Evolutionary conservation across 257 asterid species (phyloP), one percentile per base, ranked within the genome.

Genomic region (Cordia subcordata): DNA sequence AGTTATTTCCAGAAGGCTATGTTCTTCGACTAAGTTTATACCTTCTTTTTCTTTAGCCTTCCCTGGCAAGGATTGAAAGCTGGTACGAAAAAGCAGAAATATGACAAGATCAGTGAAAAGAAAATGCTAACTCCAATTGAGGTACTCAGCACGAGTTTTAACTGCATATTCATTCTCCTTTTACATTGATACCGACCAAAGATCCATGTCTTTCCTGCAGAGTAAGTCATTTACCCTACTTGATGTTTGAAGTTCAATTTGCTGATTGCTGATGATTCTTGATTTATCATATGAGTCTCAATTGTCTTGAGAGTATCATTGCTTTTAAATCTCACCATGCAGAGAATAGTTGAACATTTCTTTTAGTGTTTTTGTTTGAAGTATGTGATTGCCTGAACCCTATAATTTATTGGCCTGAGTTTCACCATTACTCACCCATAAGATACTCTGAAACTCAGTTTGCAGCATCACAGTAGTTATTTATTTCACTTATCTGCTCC

Each of bases 31-130:
- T 35, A 45, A 27, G 53, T 60, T 32, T 18, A 46, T 40, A 53
- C 49, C 63, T 56, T 53, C 42, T 53, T 67, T 66, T 71, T 62
- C 23, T 37, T 27, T 71, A 88, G 96, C 77, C 94, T 91, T 68
- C 95, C 98, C 11, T 91, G 96, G 98, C 98, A 91, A 82, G 96
- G 96, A 64, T 71, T 91, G 58, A 88, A 81, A 91, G 96, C 98
- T 67, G 95, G 90, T 69, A 88, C 92, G 67, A 91, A 91, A 82
- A 91, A 88, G 82, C 94, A 91, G 83, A 91, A 91, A 68, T 91
- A 91, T 68, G 96, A 91, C 81, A 91, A 71, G 79, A 91, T 91
- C 66, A 91, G 98, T 66, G 98, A 91, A 80, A 88, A 91, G 80
- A 91, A 91, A 81, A 80, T 85, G 96, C 62, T 84, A 58, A 88